Conservation (phyloP, 768 basidiomycete genomes). For the Agrocybe praecox region DNA sequence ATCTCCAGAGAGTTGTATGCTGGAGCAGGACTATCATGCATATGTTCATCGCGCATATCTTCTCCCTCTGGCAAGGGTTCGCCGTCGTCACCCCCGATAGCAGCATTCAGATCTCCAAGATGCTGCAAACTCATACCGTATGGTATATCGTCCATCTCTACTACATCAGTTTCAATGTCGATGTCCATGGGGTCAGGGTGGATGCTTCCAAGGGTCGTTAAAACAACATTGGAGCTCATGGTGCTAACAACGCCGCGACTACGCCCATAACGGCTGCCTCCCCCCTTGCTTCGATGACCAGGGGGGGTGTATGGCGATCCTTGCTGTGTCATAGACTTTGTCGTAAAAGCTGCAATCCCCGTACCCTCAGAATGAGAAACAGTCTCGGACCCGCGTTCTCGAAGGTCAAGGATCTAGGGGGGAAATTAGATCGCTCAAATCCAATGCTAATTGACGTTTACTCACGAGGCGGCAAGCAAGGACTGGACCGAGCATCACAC, state of each 20-base stretch:
- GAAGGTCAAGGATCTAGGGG: slow-evolving; percentile 74
- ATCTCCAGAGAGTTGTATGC: slow-evolving; percentile 55
- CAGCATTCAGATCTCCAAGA: slow-evolving; percentile 50
- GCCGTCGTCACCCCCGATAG: slow-evolving; percentile 53
- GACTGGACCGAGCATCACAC: slow-evolving; percentile 81
- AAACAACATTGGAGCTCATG: slow-evolving; percentile 62
- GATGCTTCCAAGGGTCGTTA: slow-evolving; percentile 66
- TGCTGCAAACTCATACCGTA: slow-evolving; percentile 52
- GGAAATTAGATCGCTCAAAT: background rate
- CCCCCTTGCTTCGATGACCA: slow-evolving; percentile 44
- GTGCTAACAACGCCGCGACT: slow-evolving; percentile 50
- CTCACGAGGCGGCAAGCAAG: slow-evolving; percentile 77
- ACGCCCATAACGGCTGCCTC: slow-evolving; percentile 33
- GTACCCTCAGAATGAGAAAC: slow-evolving; percentile 76
- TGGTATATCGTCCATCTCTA: slow-evolving; percentile 61
- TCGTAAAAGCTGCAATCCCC: slow-evolving; percentile 66
- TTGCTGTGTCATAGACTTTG: slow-evolving; percentile 60
- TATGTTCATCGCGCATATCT: slow-evolving; percentile 39
- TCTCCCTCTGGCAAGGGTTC: slow-evolving; percentile 50
- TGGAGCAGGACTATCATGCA: slow-evolving; percentile 51
- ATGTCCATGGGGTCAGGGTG: slow-evolving; percentile 50
- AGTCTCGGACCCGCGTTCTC: slow-evolving; percentile 80
- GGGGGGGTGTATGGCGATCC: slow-evolving; percentile 57
- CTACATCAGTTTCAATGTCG: slow-evolving; percentile 52
- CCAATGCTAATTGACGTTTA: background rate